Percentiles rank a stretch among this genome's conserved stretches.
These are phyloP conservation scores for Erythrophleum ivorense DNA, from an alignment of 331 rosid genomes.

Conservation along the genomic window DNA sequence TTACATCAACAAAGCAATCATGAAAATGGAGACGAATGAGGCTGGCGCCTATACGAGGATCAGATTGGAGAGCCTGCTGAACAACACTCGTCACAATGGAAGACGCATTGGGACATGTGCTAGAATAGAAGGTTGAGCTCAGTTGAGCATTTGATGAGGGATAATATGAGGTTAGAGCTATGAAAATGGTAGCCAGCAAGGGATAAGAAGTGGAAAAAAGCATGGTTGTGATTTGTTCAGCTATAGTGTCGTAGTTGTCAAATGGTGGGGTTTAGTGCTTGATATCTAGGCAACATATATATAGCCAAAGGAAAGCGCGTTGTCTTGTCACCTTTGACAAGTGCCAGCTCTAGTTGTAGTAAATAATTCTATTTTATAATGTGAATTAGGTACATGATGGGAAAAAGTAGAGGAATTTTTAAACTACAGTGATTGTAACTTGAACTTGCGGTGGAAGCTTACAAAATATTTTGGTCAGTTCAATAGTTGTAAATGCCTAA, in stretches of 20 bases:
- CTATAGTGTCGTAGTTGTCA: neutral
- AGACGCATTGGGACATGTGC: slow-evolving; percentile 70
- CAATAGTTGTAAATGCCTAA: neutral
- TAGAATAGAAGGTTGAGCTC: slow-evolving; percentile 60
- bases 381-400: slow-evolving; percentile 27
- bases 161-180: slow-evolving; percentile 24
- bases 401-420: neutral
- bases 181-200: slow-evolving; percentile 19
- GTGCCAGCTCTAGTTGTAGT: neutral
- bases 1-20: slow-evolving; percentile 80
- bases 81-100: slow-evolving; percentile 55
- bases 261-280: slow-evolving; percentile 9
- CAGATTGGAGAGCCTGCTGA: slow-evolving; percentile 59
- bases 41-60: slow-evolving; percentile 72
- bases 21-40: slow-evolving; percentile 79
- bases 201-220: slow-evolving; percentile 6
- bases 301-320: slow-evolving; percentile 50
- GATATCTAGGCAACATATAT: slow-evolving; percentile 30
- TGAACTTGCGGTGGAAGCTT: neutral
- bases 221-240: slow-evolving; percentile 39
- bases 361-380: neutral
- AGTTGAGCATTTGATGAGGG: slow-evolving; percentile 58
- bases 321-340: neutral
- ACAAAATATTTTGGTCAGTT: neutral
- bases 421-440: slow-evolving; percentile 3